phyloP scores from a whole-genome alignment of 495 filamentous ascomycete species.

The Penicillium pulvis region DNA sequence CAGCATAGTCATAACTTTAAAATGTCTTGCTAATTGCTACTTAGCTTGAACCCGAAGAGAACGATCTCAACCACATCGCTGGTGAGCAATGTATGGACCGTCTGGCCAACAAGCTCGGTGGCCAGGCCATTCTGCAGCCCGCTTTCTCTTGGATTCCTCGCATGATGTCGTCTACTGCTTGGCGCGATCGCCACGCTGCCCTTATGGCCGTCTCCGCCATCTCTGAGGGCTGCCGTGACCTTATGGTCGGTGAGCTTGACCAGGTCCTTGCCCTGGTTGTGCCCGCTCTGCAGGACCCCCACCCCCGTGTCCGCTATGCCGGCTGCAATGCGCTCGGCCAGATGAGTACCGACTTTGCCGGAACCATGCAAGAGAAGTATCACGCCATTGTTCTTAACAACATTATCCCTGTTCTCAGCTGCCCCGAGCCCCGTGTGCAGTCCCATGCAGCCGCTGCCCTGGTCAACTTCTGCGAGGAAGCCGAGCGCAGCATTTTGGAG shows the following conservation, averaged over 20 bases:
- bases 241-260: slow-evolving; percentile 93
- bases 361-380: slow-evolving; percentile 97
- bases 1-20: background rate
- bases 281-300: slow-evolving; percentile 86
- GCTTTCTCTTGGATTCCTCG: slow-evolving; percentile 95
- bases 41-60: slow-evolving; percentile 90
- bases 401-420: slow-evolving; percentile 90
- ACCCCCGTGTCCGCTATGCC: slow-evolving; percentile 95
- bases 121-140: slow-evolving; percentile 80
- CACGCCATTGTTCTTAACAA: slow-evolving; percentile 80
- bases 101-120: slow-evolving; percentile 95
- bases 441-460: slow-evolving; percentile 95
- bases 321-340: slow-evolving; percentile 99
- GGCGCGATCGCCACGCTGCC: slow-evolving; percentile 95
- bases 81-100: slow-evolving; percentile 99
- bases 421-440: slow-evolving; percentile 89
- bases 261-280: slow-evolving; percentile 93
- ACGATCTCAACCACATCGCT: slow-evolving; percentile 95
- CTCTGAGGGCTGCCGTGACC: slow-evolving; percentile 92
- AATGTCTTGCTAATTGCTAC: slow-evolving; percentile 19
- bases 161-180: slow-evolving; percentile 94
- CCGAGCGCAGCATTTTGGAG: slow-evolving; percentile 87
- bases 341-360: slow-evolving; percentile 99
- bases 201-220: slow-evolving; percentile 99
- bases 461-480: slow-evolving; percentile 99